Evolutionary conservation across 306 rosid genomes (phyloP).

Genomic region (Cucurbita pepo): DNA sequence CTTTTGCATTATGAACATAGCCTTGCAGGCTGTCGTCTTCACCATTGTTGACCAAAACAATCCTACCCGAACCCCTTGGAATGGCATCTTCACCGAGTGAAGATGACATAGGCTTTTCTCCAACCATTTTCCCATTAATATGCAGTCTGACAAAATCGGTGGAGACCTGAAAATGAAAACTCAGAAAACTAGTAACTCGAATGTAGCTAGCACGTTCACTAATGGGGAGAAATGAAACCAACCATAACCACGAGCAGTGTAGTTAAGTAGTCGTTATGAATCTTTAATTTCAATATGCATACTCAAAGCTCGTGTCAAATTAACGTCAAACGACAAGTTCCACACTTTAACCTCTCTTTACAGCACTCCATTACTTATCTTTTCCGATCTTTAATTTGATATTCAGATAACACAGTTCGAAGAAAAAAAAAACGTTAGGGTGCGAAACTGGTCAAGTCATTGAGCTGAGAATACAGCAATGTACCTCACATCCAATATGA

Average conservation of each 20-base stretch:
- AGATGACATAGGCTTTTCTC: slow-evolving; percentile 30
- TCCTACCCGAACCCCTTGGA: slow-evolving; percentile 20
- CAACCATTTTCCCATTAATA: slow-evolving; percentile 52
- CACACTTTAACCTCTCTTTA: background rate
- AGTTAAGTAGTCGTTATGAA: background rate
- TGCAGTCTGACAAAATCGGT: slow-evolving; percentile 41
- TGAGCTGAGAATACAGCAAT: background rate
- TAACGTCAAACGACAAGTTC: background rate
- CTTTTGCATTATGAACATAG: slow-evolving; percentile 50
- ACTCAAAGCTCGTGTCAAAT: background rate
- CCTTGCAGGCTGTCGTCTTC: slow-evolving; percentile 41
- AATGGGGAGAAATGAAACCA: background rate
- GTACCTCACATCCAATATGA: slow-evolving; percentile 86
- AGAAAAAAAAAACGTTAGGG: background rate
- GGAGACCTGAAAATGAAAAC: slow-evolving; percentile 37
- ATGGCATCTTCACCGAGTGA: slow-evolving; percentile 14
- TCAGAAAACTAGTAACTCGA: slow-evolving; percentile 5
- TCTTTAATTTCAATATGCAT: background rate
- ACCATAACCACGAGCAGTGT: background rate
- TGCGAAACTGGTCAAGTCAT: background rate
- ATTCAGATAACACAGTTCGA: background rate
- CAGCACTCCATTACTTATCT: background rate
- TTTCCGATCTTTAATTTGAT: background rate
- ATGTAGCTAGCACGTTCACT: background rate
- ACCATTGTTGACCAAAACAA: slow-evolving; percentile 40